These are phyloP conservation scores for Agaricus blazei DNA, from an alignment of 768 basidiomycete genomes.

Conservation along the genomic window DNA sequence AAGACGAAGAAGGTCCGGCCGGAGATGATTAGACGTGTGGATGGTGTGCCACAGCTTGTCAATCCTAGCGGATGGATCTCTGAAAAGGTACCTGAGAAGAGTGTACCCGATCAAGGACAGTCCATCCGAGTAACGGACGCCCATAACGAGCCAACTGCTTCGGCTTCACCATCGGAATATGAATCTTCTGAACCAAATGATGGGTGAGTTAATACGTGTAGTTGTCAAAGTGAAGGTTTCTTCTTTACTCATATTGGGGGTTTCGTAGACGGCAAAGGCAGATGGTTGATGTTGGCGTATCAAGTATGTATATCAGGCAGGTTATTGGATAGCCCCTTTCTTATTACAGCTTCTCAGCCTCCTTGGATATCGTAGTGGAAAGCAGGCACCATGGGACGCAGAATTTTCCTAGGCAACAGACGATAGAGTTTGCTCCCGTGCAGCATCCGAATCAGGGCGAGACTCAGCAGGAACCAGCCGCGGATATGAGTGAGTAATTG, in stretches of 20 bases:
- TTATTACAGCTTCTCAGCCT: constrained; percentile 15
- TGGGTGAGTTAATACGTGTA: constrained; percentile 12
- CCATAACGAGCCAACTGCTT: background rate
- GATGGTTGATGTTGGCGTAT: constrained; percentile 31
- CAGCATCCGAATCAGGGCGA: constrained; percentile 16
- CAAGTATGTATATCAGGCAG: constrained; percentile 21
- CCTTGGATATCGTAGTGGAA: constrained; percentile 31
- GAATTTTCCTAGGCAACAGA: constrained; percentile 33
- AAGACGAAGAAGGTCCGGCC: constrained; percentile 36
- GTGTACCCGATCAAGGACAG: background rate
- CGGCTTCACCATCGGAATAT: background rate
- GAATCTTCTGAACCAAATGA: background rate
- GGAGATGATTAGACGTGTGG: constrained; percentile 77
- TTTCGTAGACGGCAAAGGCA: constrained; percentile 20
- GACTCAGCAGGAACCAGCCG: background rate
- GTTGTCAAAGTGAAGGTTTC: background rate
- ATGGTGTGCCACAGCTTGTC: constrained; percentile 60
- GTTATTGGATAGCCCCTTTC: background rate
- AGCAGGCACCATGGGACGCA: constrained; percentile 15
- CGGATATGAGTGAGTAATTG: constrained; percentile 2
- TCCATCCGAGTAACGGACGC: background rate
- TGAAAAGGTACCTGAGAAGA: constrained; percentile 25
- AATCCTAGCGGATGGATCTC: constrained; percentile 73
- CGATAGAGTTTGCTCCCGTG: constrained; percentile 33
- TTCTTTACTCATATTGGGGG: background rate